Conservation (phyloP, 108 stramenopile genomes). For the Cyclostephanos invisitatus region DNA sequence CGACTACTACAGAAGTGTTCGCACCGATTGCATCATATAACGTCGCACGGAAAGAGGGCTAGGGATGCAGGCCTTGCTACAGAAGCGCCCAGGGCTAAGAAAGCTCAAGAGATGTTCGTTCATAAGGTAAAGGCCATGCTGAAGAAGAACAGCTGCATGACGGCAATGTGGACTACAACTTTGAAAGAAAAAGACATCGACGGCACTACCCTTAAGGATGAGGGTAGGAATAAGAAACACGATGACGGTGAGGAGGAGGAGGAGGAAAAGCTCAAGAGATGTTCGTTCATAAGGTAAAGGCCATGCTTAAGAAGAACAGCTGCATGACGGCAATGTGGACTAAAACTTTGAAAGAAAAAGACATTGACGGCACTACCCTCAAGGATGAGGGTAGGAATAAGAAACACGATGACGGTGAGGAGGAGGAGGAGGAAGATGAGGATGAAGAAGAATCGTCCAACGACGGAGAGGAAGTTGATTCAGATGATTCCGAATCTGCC, state of each 20-base stretch:
- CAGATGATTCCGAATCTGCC: constrained; percentile 5
- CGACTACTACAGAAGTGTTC: constrained; percentile 30
- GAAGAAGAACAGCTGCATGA: constrained; percentile 51
- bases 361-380: constrained; percentile 31
- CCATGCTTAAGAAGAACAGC: constrained; percentile 48
- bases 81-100: constrained; percentile 54
- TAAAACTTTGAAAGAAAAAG: constrained; percentile 29
- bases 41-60: constrained; percentile 50
- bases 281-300: constrained; percentile 56
- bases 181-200: constrained; percentile 35
- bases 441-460: constrained; percentile 13
- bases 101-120: constrained; percentile 49
- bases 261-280: constrained; percentile 34
- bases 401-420: constrained; percentile 10
- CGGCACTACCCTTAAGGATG: constrained; percentile 23
- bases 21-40: constrained; percentile 39
- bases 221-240: background rate
- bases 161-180: constrained; percentile 42
- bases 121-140: constrained; percentile 52
- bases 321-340: constrained; percentile 50
- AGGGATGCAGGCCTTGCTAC: constrained; percentile 47
- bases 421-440: background rate
- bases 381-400: constrained; percentile 1
- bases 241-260: constrained; percentile 15
- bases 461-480: constrained; percentile 7